Evolutionary conservation across 768 basidiomycete genomes (phyloP), one percentile per base, ranked within the genome.

Genomic region (Pleurotus tuoliensis): DNA sequence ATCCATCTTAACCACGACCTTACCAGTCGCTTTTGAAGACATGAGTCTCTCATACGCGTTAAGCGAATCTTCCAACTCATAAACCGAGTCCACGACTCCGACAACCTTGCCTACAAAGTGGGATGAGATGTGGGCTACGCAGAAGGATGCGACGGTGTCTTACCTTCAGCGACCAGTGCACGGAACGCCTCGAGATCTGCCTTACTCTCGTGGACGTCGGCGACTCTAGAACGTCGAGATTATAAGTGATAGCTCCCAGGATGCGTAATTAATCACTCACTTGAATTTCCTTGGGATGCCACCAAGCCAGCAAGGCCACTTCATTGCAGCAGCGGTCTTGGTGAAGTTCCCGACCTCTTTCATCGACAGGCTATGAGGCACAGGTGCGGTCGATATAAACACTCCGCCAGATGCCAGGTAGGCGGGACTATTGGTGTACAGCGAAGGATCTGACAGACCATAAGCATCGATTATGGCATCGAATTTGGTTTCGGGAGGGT

Each of bases 31-130:
- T 16, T 80, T 73, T 3, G 73, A 67, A 1, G 80, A 77, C 77
- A 84, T 72, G 6, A 87, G 64, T 50, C 76, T 73, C 11, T 86
- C 83, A 63, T 87, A 92, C 0, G 88, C 90, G 56, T 80, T 69
- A 50, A 80, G 65, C 1, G 68, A 80, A 5, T 87, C 82, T 27
- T 81, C 75, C 49, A 88, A 87, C 3, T 65, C 68, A 56, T 73
- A 79, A 0, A 82, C 78, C 0, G 83, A 86, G 64, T 90, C 88
- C 3, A 90, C 74, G 0, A 77, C 62, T 1, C 82, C 73, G 57
- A 76, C 81, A 5, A 89, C 24, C 34, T 50, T 50, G 27, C 48
- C 48, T 50, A 48, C 16, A 27, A 48, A 34, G 30, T 9, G 8
- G 30, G 30, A 34, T 9, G 8, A 34, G 30, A 34, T 8, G 15